These are phyloP conservation scores for Vaucheria bursata DNA, from an alignment of 352 stramenopile genomes.

Conservation along the genomic window DNA sequence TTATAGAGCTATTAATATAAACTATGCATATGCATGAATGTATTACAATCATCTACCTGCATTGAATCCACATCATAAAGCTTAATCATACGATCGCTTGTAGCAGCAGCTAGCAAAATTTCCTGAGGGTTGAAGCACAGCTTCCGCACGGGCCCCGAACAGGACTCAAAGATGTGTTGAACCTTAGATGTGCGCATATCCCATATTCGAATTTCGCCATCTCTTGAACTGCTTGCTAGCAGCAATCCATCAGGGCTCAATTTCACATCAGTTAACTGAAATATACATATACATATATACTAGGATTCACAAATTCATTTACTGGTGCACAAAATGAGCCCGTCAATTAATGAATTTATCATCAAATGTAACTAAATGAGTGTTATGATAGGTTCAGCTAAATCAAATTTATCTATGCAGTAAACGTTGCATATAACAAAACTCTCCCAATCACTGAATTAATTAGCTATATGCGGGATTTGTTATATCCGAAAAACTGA, in stretches of 20 bases:
- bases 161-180: conserved; percentile 32
- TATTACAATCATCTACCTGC: conserved; percentile 13
- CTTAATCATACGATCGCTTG: conserved; percentile 47
- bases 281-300: too few species aligned
- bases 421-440: too few species aligned
- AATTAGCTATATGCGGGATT: too few species aligned
- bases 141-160: conserved; percentile 5
- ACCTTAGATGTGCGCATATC: conserved; percentile 45
- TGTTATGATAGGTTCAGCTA: too few species aligned
- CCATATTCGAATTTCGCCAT: conserved; percentile 78
- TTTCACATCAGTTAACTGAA: conserved; percentile 54
- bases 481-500: too few species aligned
- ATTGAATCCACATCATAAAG: conserved; percentile 54
- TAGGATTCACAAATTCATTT: too few species aligned
- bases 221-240: conserved; percentile 71
- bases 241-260: conserved; percentile 71
- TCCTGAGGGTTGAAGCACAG: conserved; percentile 52
- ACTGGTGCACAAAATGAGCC: too few species aligned
- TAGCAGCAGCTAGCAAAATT: conserved; percentile 47
- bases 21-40: background rate
- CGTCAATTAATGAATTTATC: too few species aligned
- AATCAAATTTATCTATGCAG: too few species aligned
- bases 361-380: too few species aligned
- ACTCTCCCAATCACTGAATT: too few species aligned
- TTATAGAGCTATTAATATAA: background rate